A percentile compares a stretch with the other conserved stretches of the same genome.
These are phyloP conservation scores for Xylaria sp. DNA, from an alignment of 2,329 filamentous ascomycete genomes.

Conservation along the genomic window DNA sequence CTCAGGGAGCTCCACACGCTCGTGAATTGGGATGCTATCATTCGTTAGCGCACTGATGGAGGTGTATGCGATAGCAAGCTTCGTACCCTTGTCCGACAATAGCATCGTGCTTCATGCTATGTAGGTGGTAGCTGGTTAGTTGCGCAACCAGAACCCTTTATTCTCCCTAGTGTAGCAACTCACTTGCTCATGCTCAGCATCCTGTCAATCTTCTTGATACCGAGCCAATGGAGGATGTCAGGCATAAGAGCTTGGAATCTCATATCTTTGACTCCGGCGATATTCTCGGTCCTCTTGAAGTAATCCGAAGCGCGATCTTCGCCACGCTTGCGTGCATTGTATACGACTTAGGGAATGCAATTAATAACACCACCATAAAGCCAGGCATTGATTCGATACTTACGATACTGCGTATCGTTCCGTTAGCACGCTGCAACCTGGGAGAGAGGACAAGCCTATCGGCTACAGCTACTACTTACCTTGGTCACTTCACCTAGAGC, in stretches of 20 bases:
- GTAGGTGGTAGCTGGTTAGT: constrained; percentile 45
- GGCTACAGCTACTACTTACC: constrained; percentile 66
- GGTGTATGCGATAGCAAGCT: constrained; percentile 36
- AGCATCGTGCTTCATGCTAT: constrained; percentile 88
- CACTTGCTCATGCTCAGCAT: constrained; percentile 99
- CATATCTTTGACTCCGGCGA: constrained; percentile 97
- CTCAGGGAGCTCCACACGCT: constrained; percentile 91
- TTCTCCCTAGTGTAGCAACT: constrained; percentile 51
- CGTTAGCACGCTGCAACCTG: constrained; percentile 48
- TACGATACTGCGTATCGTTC: constrained; percentile 57
- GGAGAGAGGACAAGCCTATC: constrained; percentile 24
- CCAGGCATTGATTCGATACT: constrained; percentile 47
- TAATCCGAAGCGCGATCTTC: constrained; percentile 88
- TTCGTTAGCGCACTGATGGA: constrained; percentile 43
- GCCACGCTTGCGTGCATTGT: constrained; percentile 85
- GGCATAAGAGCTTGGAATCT: constrained; percentile 98
- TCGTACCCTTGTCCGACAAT: constrained; percentile 82
- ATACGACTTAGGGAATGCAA: constrained; percentile 61
- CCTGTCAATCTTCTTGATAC: constrained; percentile 97
- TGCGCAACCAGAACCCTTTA: constrained; percentile 31
- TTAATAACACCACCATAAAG: constrained; percentile 42
- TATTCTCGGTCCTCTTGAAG: constrained; percentile 97
- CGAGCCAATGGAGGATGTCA: constrained; percentile 96
- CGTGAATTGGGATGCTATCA: constrained; percentile 81
- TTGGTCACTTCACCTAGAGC: constrained; percentile 96